These are phyloP conservation scores for Begonia masoniana DNA, from an alignment of 306 rosid genomes.

Conservation along the genomic window DNA sequence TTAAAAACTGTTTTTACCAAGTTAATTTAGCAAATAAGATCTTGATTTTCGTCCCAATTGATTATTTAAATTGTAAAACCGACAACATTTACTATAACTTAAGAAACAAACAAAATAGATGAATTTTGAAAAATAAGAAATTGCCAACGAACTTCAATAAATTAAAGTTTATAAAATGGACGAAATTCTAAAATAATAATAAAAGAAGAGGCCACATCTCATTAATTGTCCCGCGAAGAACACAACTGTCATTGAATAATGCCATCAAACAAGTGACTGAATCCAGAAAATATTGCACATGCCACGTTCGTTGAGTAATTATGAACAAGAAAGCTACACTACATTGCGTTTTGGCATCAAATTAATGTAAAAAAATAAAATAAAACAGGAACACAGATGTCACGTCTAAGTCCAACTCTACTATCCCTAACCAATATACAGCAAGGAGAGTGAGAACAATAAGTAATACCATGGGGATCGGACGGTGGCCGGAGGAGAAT, in stretches of 20 bases:
- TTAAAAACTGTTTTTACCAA: background rate
- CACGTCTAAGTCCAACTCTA: background rate
- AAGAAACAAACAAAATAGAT: no score
- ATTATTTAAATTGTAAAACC: no score
- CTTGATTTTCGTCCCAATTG: background rate
- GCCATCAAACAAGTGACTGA: slow-evolving; percentile 18
- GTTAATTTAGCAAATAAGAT: slow-evolving; percentile 19
- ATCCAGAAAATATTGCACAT: slow-evolving; percentile 11
- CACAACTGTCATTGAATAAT: slow-evolving; percentile 26
- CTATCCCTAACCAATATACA: slow-evolving; percentile 5
- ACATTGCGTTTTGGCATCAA: no score
- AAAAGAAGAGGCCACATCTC: background rate
- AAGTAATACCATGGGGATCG: slow-evolving; percentile 22
- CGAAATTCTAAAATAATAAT: no score
- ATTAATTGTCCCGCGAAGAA: slow-evolving; percentile 24
- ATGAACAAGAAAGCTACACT: no score
- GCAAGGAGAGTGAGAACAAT: slow-evolving; percentile 21
- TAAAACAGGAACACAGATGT: slow-evolving; percentile 16
- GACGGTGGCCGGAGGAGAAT: slow-evolving; percentile 31
- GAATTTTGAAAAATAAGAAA: no score
- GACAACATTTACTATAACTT: no score
- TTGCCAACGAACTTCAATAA: no score
- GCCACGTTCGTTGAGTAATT: slow-evolving; percentile 4
- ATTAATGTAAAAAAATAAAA: slow-evolving; percentile 11
- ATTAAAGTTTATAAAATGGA: no score